These are phyloP conservation scores for Omphalotus olearius DNA, from an alignment of 1,284 basidiomycete species.

Conservation along the genomic window DNA sequence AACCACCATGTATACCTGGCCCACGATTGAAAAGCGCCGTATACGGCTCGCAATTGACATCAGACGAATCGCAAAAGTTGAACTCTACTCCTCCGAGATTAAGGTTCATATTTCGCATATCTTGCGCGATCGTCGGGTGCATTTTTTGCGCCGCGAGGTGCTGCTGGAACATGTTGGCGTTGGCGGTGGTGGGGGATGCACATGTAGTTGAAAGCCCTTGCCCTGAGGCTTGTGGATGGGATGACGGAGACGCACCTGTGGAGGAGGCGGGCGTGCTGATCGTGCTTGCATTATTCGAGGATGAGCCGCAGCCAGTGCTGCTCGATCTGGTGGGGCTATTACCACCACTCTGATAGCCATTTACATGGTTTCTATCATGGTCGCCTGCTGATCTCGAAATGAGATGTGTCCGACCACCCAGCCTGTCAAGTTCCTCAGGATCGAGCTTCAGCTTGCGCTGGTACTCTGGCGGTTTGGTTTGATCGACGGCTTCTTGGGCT, in stretches of 20 bases:
- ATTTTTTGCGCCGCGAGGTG: constrained; percentile 17
- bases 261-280: background rate
- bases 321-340: constrained; percentile 1
- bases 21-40: too few species aligned
- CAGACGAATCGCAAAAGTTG: constrained; percentile 23
- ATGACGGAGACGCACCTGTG: too few species aligned
- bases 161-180: background rate
- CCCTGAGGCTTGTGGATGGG: too few species aligned
- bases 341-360: constrained; percentile 5
- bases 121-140: constrained; percentile 27
- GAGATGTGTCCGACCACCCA: constrained; percentile 57
- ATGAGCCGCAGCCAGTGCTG: background rate
- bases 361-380: background rate
- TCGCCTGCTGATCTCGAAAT: constrained; percentile 21
- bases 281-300: background rate
- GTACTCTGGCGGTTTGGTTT: background rate
- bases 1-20: too few species aligned
- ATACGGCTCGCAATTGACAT: background rate
- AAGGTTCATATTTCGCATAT: constrained; percentile 24
- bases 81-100: constrained; percentile 16
- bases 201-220: too few species aligned
- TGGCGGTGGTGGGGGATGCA: background rate
- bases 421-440: constrained; percentile 52
- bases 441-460: constrained; percentile 18
- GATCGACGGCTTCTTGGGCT: constrained; percentile 44